Evolutionary conservation across 352 stramenopile genomes (phyloP), one percentile per base, ranked within the genome.

Genomic region (Pythium biforme): DNA sequence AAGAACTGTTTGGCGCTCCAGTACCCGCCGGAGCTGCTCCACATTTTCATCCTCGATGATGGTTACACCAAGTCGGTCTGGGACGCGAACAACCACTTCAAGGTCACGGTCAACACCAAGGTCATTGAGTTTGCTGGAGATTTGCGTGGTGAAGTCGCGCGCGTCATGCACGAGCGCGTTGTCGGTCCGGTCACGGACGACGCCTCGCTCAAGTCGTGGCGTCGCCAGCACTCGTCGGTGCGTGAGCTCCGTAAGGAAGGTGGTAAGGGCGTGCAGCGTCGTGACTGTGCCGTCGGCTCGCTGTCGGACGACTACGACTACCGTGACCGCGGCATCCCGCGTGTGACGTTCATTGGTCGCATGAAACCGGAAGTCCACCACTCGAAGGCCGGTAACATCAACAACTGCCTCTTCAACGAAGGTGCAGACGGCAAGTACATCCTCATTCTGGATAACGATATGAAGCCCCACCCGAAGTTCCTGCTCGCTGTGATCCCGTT

Each of bases 321-420:
- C 81, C 85, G 87, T 83, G 82, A 96, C 71, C 83, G 81, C 68
- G 87, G 87, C 39, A 88, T 94, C 25, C 83, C 87, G 29, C 83
- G 81, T 67, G 85, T 96, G 61, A 94, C 85, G 4, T 96, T 94
- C 49, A 77, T 94, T 45, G 87, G 87, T 67, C 85, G 87, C 52
- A 93, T 96, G 83, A 96, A 96, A 59, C 87, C 87, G 1, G 83
- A 92, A 61, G 81, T 76, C 57, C 89, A 97, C 62, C 86, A 97
- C 79, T 94, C 87, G 27, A 97, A 97, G 75, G 89, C 89, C 51
- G 89, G 89, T 76, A 97, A 97, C 82, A 94, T 97, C 64, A 97
- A 97, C 81, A 97, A 97, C 62, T 72, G 65, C 10, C 59, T 97
- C 40, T 95, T 94, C 64, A 95, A 97, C 71, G 89, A 97, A 79